Evolutionary conservation across 768 basidiomycete genomes (phyloP).

Genomic region (Mycena belliarum): DNA sequence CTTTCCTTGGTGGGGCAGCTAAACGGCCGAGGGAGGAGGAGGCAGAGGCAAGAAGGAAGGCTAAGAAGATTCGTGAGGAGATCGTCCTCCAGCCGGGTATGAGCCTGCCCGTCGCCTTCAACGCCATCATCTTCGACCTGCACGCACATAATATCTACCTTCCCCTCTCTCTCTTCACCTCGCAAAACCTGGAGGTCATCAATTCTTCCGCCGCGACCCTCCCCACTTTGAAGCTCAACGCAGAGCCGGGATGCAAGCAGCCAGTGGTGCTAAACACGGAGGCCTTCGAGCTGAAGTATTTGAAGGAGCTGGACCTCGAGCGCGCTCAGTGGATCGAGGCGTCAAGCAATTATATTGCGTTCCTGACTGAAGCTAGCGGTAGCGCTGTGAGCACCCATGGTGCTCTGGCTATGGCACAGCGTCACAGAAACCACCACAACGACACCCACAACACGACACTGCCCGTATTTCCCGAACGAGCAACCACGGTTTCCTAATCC

Average conservation of each 20-base stretch:
- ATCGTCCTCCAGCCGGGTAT: background rate
- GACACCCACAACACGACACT: too few species aligned
- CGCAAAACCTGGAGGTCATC: background rate
- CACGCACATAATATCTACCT: background rate
- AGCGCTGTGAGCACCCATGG: too few species aligned
- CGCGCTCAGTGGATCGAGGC: background rate
- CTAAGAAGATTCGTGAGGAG: background rate
- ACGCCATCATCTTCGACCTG: background rate
- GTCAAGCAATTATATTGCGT: background rate
- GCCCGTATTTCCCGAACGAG: too few species aligned
- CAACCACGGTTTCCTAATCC: too few species aligned
- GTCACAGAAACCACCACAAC: too few species aligned
- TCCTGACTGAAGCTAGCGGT: background rate
- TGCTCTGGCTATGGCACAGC: too few species aligned
- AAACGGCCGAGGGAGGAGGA: background rate
- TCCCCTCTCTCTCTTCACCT: slow-evolving; percentile 4
- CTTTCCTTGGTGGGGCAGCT: background rate
- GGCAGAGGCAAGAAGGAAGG: background rate
- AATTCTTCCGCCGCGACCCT: background rate
- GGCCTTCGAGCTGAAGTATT: background rate
- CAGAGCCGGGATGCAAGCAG: background rate
- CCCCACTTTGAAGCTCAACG: background rate
- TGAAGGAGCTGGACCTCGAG: background rate
- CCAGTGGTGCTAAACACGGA: background rate
- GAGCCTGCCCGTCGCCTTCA: background rate